Evolutionary conservation across 495 filamentous ascomycete species (phyloP), one percentile per base, ranked within the genome.

Genomic region (Penicillium fimorum): DNA sequence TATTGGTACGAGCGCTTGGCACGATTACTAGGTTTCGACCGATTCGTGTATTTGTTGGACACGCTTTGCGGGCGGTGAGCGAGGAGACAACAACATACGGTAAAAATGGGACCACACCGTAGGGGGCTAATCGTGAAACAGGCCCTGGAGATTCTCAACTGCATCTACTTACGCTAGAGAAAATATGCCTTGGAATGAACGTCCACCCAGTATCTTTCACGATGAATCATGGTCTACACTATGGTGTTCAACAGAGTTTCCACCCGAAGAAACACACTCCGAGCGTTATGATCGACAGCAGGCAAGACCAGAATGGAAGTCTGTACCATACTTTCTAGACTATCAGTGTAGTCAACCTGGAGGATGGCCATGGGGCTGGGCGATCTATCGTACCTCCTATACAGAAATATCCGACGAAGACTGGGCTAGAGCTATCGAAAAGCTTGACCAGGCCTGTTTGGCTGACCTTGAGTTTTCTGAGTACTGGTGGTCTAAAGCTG

Each of bases 241-340:
- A 56, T 56, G 44, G 53, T 33, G 44, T 10, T 56, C 53, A 48
- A 42, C 53, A 13, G 42, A 54, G 18, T 47, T 47, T n/a, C 44
- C 53, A 38, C 53, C 53, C 18, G 35, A 37, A 17, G 53, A 56
- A 30, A 56, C 44, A 12, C 4, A 27, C 35, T 2, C 22, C 17
- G 35, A 35, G 29, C 53, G 53, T 48, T 35, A 32, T n/a, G n/a
- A 15, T 17, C 45, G 45, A 48, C 44, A 48, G 41, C 24, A 38
- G 17, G 43, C 27, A 33, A 47, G n/a, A 10, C 45, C 45, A 33
- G 45, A 47, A 12, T 47, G 45, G 45, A n/a, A 27, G 7, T 32
- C 45, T 32, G 45, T 32, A 30, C 45, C 45, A 29, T 15, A 4
- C 10, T 47, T 32, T n/a, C 8, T 47, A 47, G 9, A 27, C 15